Conservation (phyloP, 495 filamentous ascomycete genomes). For the Amniculicola lignicola region DNA sequence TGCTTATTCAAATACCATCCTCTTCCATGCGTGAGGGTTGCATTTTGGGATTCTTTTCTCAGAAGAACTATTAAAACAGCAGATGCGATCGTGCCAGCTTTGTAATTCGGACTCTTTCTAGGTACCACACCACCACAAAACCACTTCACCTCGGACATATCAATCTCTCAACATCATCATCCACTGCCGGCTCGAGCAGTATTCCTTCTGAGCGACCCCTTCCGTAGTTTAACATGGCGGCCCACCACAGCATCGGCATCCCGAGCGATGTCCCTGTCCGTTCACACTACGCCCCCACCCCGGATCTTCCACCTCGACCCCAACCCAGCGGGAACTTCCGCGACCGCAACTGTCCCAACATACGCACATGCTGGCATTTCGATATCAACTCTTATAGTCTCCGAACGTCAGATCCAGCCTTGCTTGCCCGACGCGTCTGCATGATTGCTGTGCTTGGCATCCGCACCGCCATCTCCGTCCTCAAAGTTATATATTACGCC, state of each 20-base stretch:
- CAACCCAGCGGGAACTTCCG: neutral
- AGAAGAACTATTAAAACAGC: no score
- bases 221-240: neutral
- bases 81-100: no score
- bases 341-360: slow-evolving; percentile 15
- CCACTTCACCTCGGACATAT: no score
- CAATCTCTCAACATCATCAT: no score
- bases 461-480: slow-evolving; percentile 9
- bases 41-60: no score
- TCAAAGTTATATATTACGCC: neutral
- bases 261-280: neutral
- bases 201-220: no score
- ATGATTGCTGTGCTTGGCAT: slow-evolving; percentile 8
- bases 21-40: no score
- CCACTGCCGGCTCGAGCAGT: no score
- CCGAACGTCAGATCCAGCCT: neutral
- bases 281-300: neutral
- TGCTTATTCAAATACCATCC: no score
- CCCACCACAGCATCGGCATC: neutral
- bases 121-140: no score
- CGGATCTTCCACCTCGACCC: neutral
- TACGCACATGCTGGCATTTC: slow-evolving; percentile 8
- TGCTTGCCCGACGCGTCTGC: slow-evolving; percentile 11
- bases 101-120: no score
- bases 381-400: slow-evolving; percentile 6